Conservation (phyloP, 148 eudicot species). For the Diospyros kaki region DNA sequence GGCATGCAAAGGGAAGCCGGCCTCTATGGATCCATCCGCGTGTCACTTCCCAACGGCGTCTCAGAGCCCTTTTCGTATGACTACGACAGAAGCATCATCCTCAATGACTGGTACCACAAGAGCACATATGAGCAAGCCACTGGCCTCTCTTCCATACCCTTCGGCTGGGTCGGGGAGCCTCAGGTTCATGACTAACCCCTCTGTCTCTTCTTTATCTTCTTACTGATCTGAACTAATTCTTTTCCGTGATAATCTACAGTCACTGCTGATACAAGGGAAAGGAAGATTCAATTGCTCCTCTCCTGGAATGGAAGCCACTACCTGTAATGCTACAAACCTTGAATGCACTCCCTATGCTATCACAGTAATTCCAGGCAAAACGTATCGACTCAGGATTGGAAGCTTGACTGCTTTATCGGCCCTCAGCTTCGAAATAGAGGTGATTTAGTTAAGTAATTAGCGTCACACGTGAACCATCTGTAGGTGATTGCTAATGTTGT, state of each 20-base stretch:
- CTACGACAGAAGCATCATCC: conserved; percentile 50
- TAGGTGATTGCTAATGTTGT: too few species aligned
- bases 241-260: conserved; percentile 26
- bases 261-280: conserved; percentile 64
- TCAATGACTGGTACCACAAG: conserved; percentile 81
- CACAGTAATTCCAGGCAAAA: conserved; percentile 54
- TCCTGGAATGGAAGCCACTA: conserved; percentile 14
- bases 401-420: conserved; percentile 24
- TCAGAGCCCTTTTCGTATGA: conserved; percentile 64
- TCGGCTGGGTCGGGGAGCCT: conserved; percentile 83
- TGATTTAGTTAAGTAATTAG: too few species aligned
- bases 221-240: not conserved
- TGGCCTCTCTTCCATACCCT: conserved; percentile 61
- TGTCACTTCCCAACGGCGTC: conserved; percentile 35
- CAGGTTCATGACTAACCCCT: conserved; percentile 38
- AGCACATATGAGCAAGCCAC: conserved; percentile 51
- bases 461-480: too few species aligned
- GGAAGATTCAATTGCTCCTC: conserved; percentile 53
- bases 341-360: conserved; percentile 55
- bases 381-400: conserved; percentile 59
- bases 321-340: conserved; percentile 41
- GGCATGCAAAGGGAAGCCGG: conserved; percentile 76
- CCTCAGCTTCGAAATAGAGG: too few species aligned
- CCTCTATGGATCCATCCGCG: conserved; percentile 53
- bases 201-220: not conserved